Evolutionary conservation across 192 early-diverging fungal genomes (phyloP).

Genomic region (Coemansia sp.): DNA sequence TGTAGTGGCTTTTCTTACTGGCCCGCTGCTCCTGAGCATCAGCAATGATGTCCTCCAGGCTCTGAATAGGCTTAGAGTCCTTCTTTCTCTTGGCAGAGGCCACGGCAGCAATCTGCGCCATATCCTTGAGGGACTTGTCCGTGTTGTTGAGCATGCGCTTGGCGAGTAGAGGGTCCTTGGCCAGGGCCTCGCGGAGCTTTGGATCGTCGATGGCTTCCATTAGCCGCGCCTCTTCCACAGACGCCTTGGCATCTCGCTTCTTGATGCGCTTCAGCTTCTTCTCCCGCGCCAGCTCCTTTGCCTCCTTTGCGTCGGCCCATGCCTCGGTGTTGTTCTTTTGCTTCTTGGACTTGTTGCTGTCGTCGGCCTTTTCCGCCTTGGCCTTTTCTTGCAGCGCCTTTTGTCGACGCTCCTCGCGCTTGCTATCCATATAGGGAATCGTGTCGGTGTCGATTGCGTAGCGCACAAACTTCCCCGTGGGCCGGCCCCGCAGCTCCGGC

Average conservation of each 20-base stretch:
- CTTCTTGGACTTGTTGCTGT: conserved; percentile 1
- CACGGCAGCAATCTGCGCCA: conserved; percentile 6
- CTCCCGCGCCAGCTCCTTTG: conserved; percentile 26
- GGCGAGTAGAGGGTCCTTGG: conserved; percentile 41
- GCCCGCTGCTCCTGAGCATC: conserved; percentile 15
- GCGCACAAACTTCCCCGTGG: conserved; percentile 18
- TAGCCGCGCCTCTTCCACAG: conserved; percentile 17
- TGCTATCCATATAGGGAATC: conserved; percentile 36
- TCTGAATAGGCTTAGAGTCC: conserved; percentile 5
- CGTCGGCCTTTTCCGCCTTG: background rate
- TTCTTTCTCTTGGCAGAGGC: too few relatives aligned
- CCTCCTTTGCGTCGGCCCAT: conserved; percentile 32
- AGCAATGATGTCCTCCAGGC: conserved; percentile 23
- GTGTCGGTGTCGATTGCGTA: conserved; percentile 36
- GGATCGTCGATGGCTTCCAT: conserved; percentile 32
- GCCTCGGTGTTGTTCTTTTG: conserved; percentile 30
- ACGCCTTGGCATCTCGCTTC: conserved; percentile 14
- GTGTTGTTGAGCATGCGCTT: conserved; percentile 38
- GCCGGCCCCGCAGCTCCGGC: conserved; percentile 70
- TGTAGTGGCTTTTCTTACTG: background rate
- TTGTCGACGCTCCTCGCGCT: conserved; percentile 47
- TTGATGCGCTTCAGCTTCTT: conserved; percentile 36
- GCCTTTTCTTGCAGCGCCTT: conserved; percentile 16
- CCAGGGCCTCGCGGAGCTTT: conserved; percentile 25
- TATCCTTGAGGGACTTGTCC: conserved; percentile 43